Conservation (phyloP, 163 green algal species). For the Chloroidium sp. region DNA sequence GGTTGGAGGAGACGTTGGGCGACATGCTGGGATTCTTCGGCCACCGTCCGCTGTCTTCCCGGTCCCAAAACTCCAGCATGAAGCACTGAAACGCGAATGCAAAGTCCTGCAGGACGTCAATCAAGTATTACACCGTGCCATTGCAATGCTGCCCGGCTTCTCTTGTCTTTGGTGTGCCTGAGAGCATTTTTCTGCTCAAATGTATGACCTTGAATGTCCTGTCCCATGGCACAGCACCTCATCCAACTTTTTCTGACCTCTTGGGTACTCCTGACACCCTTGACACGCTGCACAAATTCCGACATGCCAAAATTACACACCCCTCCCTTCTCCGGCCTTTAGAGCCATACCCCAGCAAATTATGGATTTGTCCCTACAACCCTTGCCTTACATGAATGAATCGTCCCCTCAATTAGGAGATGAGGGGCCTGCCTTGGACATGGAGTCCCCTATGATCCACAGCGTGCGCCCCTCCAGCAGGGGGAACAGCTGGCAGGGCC, state of each 20-base stretch:
- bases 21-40: neutral
- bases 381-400: neutral
- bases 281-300: no score
- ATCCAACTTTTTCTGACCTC: no score
- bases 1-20: neutral
- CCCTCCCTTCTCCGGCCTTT: no score
- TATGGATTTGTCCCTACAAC: neutral
- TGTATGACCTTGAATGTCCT: no score
- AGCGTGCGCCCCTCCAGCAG: slow-evolving; percentile 21
- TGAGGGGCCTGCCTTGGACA: slow-evolving; percentile 8
- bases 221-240: no score
- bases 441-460: slow-evolving; percentile 26
- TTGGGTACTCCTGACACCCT: no score
- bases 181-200: no score
- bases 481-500: slow-evolving; percentile 22
- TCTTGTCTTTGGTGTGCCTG: no score
- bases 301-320: no score
- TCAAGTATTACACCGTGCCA: no score
- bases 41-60: neutral
- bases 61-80: slow-evolving; percentile 14
- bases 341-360: no score
- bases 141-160: no score
- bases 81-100: slow-evolving; percentile 10
- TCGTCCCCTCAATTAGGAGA: neutral
- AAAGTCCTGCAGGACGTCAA: slow-evolving; percentile 7